Conservation (phyloP, 2,329 filamentous ascomycete genomes). For the Sarocladium strictum region DNA sequence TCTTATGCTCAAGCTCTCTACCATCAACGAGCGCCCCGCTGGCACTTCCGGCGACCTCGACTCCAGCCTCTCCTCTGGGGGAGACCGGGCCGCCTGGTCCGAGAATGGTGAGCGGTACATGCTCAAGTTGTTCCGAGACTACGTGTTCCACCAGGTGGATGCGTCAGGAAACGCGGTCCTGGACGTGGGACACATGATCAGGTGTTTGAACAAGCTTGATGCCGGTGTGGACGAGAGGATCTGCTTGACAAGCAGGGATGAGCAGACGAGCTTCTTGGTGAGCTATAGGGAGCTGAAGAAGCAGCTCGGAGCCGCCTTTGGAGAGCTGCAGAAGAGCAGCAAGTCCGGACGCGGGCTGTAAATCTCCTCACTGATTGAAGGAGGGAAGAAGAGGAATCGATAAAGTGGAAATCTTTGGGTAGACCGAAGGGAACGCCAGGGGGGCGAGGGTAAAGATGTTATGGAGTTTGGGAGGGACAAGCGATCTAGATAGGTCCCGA, state of each 20-base stretch:
- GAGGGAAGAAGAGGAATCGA: not conserved
- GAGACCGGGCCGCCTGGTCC: slow-evolving; percentile 58
- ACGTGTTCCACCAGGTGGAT: slow-evolving; percentile 95
- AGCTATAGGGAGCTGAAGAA: slow-evolving; percentile 84
- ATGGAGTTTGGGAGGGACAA: too few relatives aligned
- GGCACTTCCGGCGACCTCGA: slow-evolving; percentile 2
- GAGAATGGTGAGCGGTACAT: slow-evolving; percentile 90
- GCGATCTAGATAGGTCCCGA: too few relatives aligned
- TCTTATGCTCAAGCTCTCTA: slow-evolving; percentile 72
- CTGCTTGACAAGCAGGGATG: slow-evolving; percentile 79
- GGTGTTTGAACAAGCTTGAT: slow-evolving; percentile 86
- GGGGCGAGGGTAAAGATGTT: too few relatives aligned
- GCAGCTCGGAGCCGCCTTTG: slow-evolving; percentile 51
- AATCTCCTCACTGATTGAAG: too few relatives aligned
- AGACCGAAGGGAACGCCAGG: too few relatives aligned
- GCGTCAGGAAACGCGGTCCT: slow-evolving; percentile 74
- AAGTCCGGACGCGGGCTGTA: slow-evolving; percentile 31
- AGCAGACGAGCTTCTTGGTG: slow-evolving; percentile 82
- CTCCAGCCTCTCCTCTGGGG: not conserved
- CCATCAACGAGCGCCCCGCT: slow-evolving; percentile 75
- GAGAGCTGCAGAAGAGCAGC: slow-evolving; percentile 47
- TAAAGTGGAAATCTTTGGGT: too few relatives aligned
- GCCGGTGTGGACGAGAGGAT: slow-evolving; percentile 83
- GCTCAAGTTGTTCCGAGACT: slow-evolving; percentile 92
- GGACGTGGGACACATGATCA: slow-evolving; percentile 81